Evolutionary conservation across 2,329 filamentous ascomycete genomes (phyloP), one percentile per base, ranked within the genome.

Genomic region (Dothideomycetes sp.): DNA sequence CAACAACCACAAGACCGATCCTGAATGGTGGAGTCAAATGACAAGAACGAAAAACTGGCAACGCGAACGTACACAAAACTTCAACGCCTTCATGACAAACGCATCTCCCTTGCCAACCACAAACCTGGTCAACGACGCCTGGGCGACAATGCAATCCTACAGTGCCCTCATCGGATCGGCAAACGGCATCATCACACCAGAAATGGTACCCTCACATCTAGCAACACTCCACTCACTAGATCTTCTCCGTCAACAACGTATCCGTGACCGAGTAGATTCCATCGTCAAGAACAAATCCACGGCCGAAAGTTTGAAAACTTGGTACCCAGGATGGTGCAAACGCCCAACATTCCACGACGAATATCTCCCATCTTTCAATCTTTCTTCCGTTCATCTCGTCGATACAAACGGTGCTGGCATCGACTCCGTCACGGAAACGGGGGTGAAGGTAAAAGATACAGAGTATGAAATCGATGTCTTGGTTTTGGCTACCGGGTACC

Each of bases 311-410:
- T 63, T 80, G 5, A 73, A 76, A 51, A 62, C 74, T 0, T 78
- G 73, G 71, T 82, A 80, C 51, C 67, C 71, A 0, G 57, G 59
- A 0, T 78, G 71, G 68, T 82, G 78, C 62, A 82, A 82, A 54
- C 68, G 78, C 0, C 76, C 77, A 0, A 69, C 64, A 28, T 80
- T 79, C 56, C 73, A 74, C 55, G 73, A 80, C 49, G 64, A 69
- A 4, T 80, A 77, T 49, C 65, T 81, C 0, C 51, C 63, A 3
- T 49, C 69, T 0, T 82, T 81, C 65, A 82, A 82, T 56, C 53
- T 52, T 20, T 56, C 64, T 0, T 70, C 77, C 49, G 77, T 82
- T 3, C 64, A 65, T 5, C 68, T 82, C 0, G 62, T 82, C 12
- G 74, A 82, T 52, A 80, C 75, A 0, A 57, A 71, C 20, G 73